Base-by-base conservation (phyloP, 2,329 filamentous ascomycete species). In the Escovopsis sp. region DNA sequence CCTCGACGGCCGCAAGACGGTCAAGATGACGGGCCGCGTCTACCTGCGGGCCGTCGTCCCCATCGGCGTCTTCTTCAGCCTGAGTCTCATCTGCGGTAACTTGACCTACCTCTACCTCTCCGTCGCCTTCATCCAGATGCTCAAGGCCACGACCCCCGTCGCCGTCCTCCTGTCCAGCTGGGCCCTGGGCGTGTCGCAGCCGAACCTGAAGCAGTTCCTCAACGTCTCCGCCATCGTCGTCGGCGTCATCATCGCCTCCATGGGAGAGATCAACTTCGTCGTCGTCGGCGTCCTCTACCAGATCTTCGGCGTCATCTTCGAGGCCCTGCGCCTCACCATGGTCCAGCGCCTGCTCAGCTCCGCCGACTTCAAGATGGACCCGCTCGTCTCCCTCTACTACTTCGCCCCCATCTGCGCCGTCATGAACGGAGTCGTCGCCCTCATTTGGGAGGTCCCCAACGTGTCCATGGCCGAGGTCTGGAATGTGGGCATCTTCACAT, bases 41-140 rank as follows among this genome's bases (percentile, higher is more conserved):
- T 96, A 96, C 64, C 69, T 96, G 47, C 82, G 87, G 53, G 87
- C 88, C 37, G 94, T 96, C 53, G 81, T 95, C 33, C 89, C 89
- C 44, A 95, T 96, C 56, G 89, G 89, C 51, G 66, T 94, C 59
- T 93, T 94, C 69, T 96, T 95, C 78, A 91, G 84, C 60, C 70
- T 95, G 69, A 91, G 83, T 65, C 74, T 96, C 69, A 95, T 96
- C 60, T 95, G 87, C 65, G 87, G 88, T 59, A 96, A 96, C 69
- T 67, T 94, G 65, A 87, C 89, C 54, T 96, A 96, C 61, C 76
- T 95, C 43, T 94, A 95, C 65, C 77, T 96, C 47, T 91, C 83
- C 52, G 89, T 96, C 45, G 84, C 89, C 47, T 96, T 96, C 64
- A 96, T 96, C 57, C 89, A 96, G 72, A 96, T 96, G 89, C 80